Evolutionary conservation across 306 rosid species (phyloP), one percentile per base, ranked within the genome.

Genomic region (Potentilla sterilis): DNA sequence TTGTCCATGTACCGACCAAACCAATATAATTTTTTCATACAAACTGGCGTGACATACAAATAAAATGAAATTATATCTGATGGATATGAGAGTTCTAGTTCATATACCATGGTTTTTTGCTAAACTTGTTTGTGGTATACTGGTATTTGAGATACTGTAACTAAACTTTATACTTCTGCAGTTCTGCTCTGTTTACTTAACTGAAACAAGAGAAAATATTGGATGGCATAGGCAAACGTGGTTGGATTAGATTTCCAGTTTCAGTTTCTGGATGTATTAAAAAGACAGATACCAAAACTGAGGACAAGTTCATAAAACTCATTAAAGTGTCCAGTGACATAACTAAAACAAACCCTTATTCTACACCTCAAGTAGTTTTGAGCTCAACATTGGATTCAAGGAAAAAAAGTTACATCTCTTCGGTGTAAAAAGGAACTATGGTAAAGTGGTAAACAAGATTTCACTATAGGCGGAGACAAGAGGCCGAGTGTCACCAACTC

Each of bases 401-500:
- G 37, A 48, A 24, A 34, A 34, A 44, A 32, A 54, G 32, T 49
- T 49, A 51, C 34, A 35, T 19, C 22, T 24, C 9, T 47, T 70
- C 54, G 71, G 67, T 47, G 34, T 9, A 41, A 16, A 9, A 57
- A 22, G 35, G 10, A 57, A 42, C 46, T 9, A 22, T 59, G 52
- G 70, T 46, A 35, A 55, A 57, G 28, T 28, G 28, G 28, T 28
- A 28, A 42, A 64, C 13, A 42, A 72, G 37, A 32, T 1, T 0
- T 2, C 7, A 13, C 7, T 13, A 54, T 11, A 54, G 3, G 73
- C 9, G 61, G 43, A 10, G 72, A 81, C 80, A 62, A 81, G 70
- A 71, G 61, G 43, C 74, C 77, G 44, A 66, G 77, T 69, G 78
- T 43, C 22, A 44, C 65, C 51, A 72, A 52, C 52, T 55, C 73